Conservation (phyloP, 1,284 basidiomycete genomes). For the Fomitopsis betulina region DNA sequence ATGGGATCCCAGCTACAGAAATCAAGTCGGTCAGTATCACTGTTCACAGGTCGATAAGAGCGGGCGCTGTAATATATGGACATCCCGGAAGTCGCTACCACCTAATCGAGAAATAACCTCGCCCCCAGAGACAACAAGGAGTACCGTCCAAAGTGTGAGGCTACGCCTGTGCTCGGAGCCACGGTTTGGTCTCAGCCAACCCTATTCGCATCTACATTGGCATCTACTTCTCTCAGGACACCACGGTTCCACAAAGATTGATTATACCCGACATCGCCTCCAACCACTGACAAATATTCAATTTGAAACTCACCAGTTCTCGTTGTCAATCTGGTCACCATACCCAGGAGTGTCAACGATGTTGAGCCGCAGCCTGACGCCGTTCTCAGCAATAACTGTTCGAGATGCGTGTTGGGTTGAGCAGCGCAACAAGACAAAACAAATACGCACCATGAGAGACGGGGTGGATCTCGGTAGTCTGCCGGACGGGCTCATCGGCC, state of each 20-base stretch:
- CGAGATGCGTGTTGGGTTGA: neutral
- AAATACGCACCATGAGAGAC: constrained; percentile 76
- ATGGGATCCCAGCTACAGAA: constrained; percentile 90
- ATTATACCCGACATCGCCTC: too few relatives aligned
- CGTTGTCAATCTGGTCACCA: constrained; percentile 98
- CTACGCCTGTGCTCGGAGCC: too few relatives aligned
- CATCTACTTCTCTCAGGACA: neutral
- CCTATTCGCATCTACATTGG: too few relatives aligned
- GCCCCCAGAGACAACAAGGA: too few relatives aligned
- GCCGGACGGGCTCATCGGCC: constrained; percentile 82
- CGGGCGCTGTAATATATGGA: too few relatives aligned
- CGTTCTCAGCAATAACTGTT: constrained; percentile 93
- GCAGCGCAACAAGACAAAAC: neutral
- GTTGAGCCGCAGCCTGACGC: constrained; percentile 92
- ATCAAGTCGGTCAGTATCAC: neutral
- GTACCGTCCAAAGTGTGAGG: too few relatives aligned
- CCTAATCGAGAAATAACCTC: too few relatives aligned
- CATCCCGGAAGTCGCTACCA: too few relatives aligned
- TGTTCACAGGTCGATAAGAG: neutral
- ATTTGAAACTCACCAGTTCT: constrained; percentile 76
- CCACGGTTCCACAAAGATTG: neutral
- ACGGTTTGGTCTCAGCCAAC: too few relatives aligned
- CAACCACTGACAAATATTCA: neutral
- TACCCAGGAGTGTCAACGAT: constrained; percentile 99
- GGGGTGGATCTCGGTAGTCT: constrained; percentile 96